Base-by-base conservation (phyloP, 176 grass and related monocot species). In the Oryza coarctata region DNA sequence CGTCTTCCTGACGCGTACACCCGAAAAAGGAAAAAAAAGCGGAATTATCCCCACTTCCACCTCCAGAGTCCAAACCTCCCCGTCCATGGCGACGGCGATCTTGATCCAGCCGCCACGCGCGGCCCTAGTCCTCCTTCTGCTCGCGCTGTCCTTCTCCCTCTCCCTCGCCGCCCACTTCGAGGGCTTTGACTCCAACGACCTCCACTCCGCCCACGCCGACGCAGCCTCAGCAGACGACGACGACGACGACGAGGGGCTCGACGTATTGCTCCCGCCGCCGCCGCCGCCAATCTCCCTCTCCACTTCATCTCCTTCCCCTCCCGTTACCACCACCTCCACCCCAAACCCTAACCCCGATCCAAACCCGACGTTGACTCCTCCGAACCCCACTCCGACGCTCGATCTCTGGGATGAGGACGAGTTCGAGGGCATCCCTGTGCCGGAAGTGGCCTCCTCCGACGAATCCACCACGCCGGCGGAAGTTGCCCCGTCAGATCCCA, bases 371-470 rank as follows among this genome's bases (percentile, higher is more conserved):
- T 68, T 77, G 22, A 12, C 87, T 18, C 20, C 78, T 0, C 66
- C 85, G 65, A 86, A 81, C 20, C 88, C 85, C 55, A 78, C 55
- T 5, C 84, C 81, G 35, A 76, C 80, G 57, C 68, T 85, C 60
- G 96, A 99, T 74, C 81, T 94, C 83, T 99, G 96, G 96, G 96
- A 99, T 74, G 96, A 99, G 82, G 96, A 99, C 40, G 96, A 99
- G 91, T 99, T 99, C 63, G 96, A 99, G 85, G 96, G 96, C 14
- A 99, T 99, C 65, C 96, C 89, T 27, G 73, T 91, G 14, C 57
- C 78, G 3, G 74, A 84, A 65, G 30, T 33, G 25, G 32, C 70
- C n/a, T 7, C 70, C 11, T 29, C 50, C 11, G 76, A 77, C 3
- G 44, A 45, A 6, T 70, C 84, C 62, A 68, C 92, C 15, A 18